Percentiles rank a stretch among this genome's conserved stretches.
phyloP scores from a whole-genome alignment of 148 eudicot species.

The Salicornia ramosissima region DNA sequence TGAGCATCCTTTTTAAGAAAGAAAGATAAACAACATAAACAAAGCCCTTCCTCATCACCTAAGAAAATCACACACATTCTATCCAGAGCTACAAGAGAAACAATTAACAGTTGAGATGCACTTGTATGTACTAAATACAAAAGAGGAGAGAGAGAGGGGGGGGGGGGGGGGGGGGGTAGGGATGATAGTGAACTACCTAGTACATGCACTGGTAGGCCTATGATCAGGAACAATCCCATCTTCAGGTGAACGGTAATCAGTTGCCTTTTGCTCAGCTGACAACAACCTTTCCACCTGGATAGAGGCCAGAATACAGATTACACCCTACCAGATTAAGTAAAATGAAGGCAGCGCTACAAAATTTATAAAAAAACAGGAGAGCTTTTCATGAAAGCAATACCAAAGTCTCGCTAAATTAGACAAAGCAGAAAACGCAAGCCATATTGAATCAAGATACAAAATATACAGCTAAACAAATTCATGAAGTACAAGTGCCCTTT shows the following conservation, averaged over 20 bases:
- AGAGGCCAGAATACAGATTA: slow-evolving; percentile 15
- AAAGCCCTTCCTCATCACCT: background rate
- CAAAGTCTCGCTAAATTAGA: background rate
- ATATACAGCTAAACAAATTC: slow-evolving; percentile 10
- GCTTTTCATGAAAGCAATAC: background rate
- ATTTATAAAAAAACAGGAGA: background rate
- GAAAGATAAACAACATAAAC: background rate
- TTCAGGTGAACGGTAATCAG: slow-evolving; percentile 87
- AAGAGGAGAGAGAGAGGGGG: too few relatives aligned
- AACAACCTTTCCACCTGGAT: slow-evolving; percentile 79
- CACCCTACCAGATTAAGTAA: slow-evolving; percentile 9
- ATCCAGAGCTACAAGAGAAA: background rate
- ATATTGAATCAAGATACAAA: background rate
- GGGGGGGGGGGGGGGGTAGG: too few relatives aligned
- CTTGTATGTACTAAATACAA: background rate
- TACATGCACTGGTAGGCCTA: slow-evolving; percentile 90
- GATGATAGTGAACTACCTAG: too few relatives aligned
- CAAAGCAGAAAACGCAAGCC: background rate
- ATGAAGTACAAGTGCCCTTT: too few relatives aligned
- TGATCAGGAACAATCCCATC: slow-evolving; percentile 93
- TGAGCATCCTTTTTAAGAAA: background rate
- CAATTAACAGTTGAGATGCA: background rate
- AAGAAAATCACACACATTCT: background rate
- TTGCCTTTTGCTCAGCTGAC: slow-evolving; percentile 87
- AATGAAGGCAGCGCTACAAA: background rate